Conservation (phyloP, 2,329 filamentous ascomycete species). For the Diaporthe velutina region DNA sequence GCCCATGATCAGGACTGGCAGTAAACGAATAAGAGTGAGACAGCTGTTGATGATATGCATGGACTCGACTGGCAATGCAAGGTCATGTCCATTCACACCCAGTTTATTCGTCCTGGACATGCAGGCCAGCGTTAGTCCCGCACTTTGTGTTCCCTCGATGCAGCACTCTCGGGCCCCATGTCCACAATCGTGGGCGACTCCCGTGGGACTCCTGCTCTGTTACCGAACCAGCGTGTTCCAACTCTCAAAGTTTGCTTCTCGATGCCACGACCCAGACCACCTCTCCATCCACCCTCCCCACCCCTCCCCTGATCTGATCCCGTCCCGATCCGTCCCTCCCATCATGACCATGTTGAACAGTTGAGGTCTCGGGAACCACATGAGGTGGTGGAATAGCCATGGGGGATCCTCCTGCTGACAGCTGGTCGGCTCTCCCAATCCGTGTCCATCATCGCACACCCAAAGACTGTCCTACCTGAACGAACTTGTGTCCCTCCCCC, state of each 20-base stretch:
- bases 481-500: not conserved
- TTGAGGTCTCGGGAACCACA: not conserved
- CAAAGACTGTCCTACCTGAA: conserved; percentile 4
- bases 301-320: conserved; percentile 9
- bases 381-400: not conserved
- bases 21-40: conserved; percentile 13
- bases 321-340: conserved; percentile 27
- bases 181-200: not conserved
- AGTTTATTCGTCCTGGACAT: conserved; percentile 18
- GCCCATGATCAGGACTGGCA: not conserved
- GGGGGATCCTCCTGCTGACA: not conserved
- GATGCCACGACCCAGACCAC: not conserved
- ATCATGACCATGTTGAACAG: not conserved
- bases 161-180: not conserved
- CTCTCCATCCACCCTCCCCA: not conserved
- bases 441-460: conserved; percentile 21
- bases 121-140: conserved; percentile 21
- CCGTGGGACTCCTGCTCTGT: not conserved
- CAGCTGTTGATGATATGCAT: conserved; percentile 27
- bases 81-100: conserved; percentile 16
- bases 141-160: conserved; percentile 18
- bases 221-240: conserved; percentile 2
- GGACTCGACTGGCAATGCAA: conserved; percentile 7
- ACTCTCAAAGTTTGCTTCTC: conserved; percentile 4
- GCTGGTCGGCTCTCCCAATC: conserved; percentile 1